Evolutionary conservation across 352 stramenopile genomes (phyloP), one percentile per base, ranked within the genome.

Genomic region (Phytophthora sansomeana): DNA sequence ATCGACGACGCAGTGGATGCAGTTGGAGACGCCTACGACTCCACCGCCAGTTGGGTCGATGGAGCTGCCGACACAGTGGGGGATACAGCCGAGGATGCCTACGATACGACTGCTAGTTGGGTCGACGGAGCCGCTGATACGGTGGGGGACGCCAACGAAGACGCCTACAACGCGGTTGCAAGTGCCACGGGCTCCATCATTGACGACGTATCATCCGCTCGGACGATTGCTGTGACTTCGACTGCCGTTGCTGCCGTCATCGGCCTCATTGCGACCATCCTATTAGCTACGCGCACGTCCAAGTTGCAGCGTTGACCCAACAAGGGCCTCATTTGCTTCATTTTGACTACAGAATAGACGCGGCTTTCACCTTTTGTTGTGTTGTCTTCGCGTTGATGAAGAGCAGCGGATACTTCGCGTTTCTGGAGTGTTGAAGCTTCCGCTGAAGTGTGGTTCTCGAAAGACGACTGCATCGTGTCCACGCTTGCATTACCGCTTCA

Each of bases 1-100:
- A 74, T 74, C 43, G 35, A 62, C 32, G 66, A 74, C 36, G 53
- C 60, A 16, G 66, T 64, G 30, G 52, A 66, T 63, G 43, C 63
- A 32, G 57, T 66, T 30, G 42, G 21, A 67, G 57, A 72, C 21
- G 63, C 63, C 33, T 72, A 72, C 38, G 50, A 61, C 42, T 49
- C 49, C 28, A 66, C 50, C 3, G 48, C 63, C 16, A 72, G 63
- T 35, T 70, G 62, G 62, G 63, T 71, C 48, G 49, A 59, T 14
- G 55, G 54, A 46, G 63, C 55, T 17, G 55, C 53, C 10, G 47
- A 69, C 21, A 70, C 62, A 13, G 62, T 70, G 19, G 26, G 28
- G 16, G 41, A 60, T 8, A 43, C 63, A 5, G 39, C 28, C 8
- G 43, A 67, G 43, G 63, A 72, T 26, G 54, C 38, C 54, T 58